Percentiles rank a stretch among this genome's conserved stretches.
Evolutionary conservation across 1,284 basidiomycete species (phyloP).

Genomic region (Gomphus bonarii): DNA sequence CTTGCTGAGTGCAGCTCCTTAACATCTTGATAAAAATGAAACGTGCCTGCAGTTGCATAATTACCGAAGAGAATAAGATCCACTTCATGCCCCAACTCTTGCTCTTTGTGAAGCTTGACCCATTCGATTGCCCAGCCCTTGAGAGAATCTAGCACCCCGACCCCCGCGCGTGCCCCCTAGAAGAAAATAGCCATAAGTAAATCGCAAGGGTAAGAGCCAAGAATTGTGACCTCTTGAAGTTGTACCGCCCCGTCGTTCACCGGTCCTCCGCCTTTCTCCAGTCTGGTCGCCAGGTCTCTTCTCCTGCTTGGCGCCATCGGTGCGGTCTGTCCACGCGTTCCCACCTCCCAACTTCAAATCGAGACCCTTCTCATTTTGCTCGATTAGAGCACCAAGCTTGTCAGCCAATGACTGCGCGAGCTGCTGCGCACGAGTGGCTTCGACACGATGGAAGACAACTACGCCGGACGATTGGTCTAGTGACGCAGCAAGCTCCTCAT

Average conservation of each 20-base stretch:
- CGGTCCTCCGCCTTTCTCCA: conserved; percentile 61
- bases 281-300: conserved; percentile 62
- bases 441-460: conserved; percentile 83
- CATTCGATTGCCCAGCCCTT: conserved; percentile 75
- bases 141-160: conserved; percentile 65
- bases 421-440: conserved; percentile 84
- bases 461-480: conserved; percentile 85
- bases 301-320: conserved; percentile 61
- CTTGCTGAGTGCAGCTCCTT: not conserved
- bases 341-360: conserved; percentile 77
- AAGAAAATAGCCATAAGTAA: not conserved
- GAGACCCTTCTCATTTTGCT: conserved; percentile 92
- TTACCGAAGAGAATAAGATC: not conserved
- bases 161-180: conserved; percentile 51
- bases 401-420: conserved; percentile 84
- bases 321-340: conserved; percentile 57
- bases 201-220: not conserved
- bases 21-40: not conserved
- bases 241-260: conserved; percentile 46
- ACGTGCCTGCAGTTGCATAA: not conserved
- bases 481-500: conserved; percentile 88
- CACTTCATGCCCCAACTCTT: conserved; percentile 7
- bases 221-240: conserved; percentile 4
- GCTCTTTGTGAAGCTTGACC: conserved; percentile 10
- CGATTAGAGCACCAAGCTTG: conserved; percentile 80